Percentiles rank a stretch among this genome's conserved stretches.
phyloP scores from a whole-genome alignment of 176 grass and related monocot species.

The Pharus latifolius region DNA sequence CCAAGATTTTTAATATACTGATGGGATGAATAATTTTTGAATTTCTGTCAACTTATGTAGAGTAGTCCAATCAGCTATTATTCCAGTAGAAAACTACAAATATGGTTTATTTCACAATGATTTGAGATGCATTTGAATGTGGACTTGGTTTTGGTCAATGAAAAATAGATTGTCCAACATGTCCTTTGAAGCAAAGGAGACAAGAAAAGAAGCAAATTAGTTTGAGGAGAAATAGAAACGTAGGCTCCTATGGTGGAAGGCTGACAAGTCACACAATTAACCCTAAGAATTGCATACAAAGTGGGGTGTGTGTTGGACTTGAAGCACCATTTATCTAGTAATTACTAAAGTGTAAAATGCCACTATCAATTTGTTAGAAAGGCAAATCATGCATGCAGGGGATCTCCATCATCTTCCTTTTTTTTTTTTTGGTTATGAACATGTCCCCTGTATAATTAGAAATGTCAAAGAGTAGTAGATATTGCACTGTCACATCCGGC shows the following conservation, averaged over 20 bases:
- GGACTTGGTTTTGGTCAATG: background rate
- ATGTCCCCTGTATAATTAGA: too few relatives aligned
- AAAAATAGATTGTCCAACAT: background rate
- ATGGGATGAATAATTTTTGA: too few relatives aligned
- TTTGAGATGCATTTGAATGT: too few relatives aligned
- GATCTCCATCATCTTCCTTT: background rate
- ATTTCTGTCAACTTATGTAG: too few relatives aligned
- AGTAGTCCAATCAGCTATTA: too few relatives aligned
- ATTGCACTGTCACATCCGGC: too few relatives aligned
- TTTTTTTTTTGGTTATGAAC: too few relatives aligned
- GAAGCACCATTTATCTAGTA: background rate
- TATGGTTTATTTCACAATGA: too few relatives aligned
- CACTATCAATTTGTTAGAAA: background rate
- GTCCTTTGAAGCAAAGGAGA: background rate
- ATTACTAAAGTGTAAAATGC: background rate
- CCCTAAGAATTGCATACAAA: too few relatives aligned
- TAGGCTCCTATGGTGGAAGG: background rate
- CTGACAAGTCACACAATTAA: background rate
- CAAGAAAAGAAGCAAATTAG: background rate
- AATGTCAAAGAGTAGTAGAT: too few relatives aligned
- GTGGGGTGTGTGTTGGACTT: constrained; percentile 8
- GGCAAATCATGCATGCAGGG: background rate
- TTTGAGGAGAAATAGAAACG: background rate
- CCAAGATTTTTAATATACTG: too few relatives aligned
- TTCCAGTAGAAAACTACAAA: too few relatives aligned